These are phyloP conservation scores for Xenosphaeropsis pyriputrescens DNA, from an alignment of 2,329 filamentous ascomycete genomes.

Conservation along the genomic window DNA sequence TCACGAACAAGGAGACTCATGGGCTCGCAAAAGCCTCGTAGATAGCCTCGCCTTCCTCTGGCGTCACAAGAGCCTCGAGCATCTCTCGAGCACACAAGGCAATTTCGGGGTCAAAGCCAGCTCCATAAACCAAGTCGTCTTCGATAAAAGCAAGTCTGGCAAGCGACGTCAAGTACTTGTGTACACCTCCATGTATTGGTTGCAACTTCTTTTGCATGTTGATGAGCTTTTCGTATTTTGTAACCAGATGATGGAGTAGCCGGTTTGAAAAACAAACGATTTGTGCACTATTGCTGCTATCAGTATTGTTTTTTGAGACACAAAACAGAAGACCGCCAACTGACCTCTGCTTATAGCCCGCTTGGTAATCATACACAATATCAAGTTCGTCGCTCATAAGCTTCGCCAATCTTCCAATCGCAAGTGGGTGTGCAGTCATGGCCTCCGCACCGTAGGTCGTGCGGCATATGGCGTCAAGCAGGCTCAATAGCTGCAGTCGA, in stretches of 20 bases:
- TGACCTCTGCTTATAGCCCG: slow-evolving; percentile 25
- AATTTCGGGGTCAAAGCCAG: slow-evolving; percentile 62
- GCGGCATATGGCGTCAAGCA: slow-evolving; percentile 43
- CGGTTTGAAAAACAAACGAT: slow-evolving; percentile 44
- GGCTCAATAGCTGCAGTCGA: slow-evolving; percentile 26
- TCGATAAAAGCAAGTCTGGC: slow-evolving; percentile 74
- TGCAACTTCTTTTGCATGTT: slow-evolving; percentile 61
- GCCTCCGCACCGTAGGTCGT: slow-evolving; percentile 48
- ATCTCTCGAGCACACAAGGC: slow-evolving; percentile 71
- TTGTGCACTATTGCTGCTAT: slow-evolving; percentile 15
- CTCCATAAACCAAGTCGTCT: slow-evolving; percentile 65
- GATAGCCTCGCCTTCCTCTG: slow-evolving; percentile 55
- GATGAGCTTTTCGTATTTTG: slow-evolving; percentile 42
- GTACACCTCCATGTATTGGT: slow-evolving; percentile 54
- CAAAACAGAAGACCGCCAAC: not conserved
- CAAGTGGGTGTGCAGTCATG: slow-evolving; percentile 52
- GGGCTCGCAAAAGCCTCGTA: slow-evolving; percentile 12
- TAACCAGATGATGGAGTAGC: slow-evolving; percentile 45
- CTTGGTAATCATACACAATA: slow-evolving; percentile 34
- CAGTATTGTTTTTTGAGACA: slow-evolving; percentile 2
- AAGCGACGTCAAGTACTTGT: slow-evolving; percentile 70
- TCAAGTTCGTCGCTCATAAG: slow-evolving; percentile 62
- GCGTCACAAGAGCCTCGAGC: slow-evolving; percentile 66
- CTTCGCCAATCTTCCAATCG: slow-evolving; percentile 61
- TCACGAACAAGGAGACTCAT: no score